Evolutionary conservation across 345 rosid species (phyloP), one percentile per base, ranked within the genome.

Genomic region (Reutealis trisperma): DNA sequence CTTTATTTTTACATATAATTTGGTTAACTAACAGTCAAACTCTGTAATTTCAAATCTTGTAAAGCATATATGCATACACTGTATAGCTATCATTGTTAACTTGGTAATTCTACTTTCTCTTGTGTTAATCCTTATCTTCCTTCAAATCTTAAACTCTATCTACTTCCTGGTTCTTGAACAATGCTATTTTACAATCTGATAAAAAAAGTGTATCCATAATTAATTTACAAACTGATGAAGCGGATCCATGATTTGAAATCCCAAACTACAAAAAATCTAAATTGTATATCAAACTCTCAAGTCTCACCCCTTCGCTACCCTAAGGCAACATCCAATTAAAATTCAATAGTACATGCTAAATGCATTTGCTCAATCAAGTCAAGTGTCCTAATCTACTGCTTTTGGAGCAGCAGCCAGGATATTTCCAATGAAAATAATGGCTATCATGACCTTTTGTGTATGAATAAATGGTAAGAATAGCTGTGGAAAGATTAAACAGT

Each of bases 1-100:
- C 47, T 21, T 63, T 77, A 69, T 59, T 69, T 75, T 71, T 41
- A 58, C 62, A 58, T 22, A 5, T 63, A 27, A 75, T 34, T 64
- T 32, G n/a, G 51, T 54, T 64, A 22, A 51, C 27, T 57, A 22
- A n/a, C 63, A 72, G 52, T 37, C 30, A 37, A 57, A 57, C 64
- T 71, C 5, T 18, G 64, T 25, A 49, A 22, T 18, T 68, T 8
- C 2, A 47, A 59, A 15, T 69, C 72, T 44, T 14, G 15, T 69
- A 69, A 30, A 52, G 41, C 5, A 34, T 69, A 51, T 14, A 5
- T 18, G 4, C 6, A 54, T 47, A 47, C 51, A 54, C 8, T 52
- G 57, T 52, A 15, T 54, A 18, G 0, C 21, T 2, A 54, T 18
- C 59, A 54, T 54, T 54, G n/a, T 54, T 18, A 54, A 18, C 21